Conservation (phyloP, 176 grass and related monocot genomes). For the Oryza meridionalis region DNA sequence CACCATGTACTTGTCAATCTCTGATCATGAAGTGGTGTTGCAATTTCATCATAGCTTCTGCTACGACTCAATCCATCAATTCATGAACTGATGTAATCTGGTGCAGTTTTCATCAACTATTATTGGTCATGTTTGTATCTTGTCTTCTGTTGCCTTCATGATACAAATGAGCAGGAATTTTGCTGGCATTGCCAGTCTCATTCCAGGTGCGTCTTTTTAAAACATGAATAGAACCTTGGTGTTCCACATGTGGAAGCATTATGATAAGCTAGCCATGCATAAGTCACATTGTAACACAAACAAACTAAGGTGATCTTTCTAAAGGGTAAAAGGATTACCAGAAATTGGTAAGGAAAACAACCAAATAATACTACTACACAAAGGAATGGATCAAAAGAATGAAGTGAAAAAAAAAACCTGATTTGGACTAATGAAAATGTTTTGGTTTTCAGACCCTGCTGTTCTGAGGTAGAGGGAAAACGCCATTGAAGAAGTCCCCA, state of each 20-base stretch:
- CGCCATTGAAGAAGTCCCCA: conserved; percentile 90
- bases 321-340: background rate
- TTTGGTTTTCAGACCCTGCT: conserved; percentile 58
- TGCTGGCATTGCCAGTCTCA: background rate
- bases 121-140: conserved; percentile 20
- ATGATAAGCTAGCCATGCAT: conserved; percentile 34
- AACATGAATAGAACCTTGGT: conserved; percentile 13
- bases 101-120: conserved; percentile 11
- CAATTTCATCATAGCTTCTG: conserved; percentile 16
- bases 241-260: conserved; percentile 30
- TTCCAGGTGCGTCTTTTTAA: background rate
- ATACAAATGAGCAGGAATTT: background rate
- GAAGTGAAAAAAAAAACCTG: conserved; percentile 1
- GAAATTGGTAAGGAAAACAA: no score
- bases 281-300: background rate
- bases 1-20: background rate
- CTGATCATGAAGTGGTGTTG: background rate
- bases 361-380: no score
- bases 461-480: conserved; percentile 65
- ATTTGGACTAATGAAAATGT: conserved; percentile 7
- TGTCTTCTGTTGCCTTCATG: background rate
- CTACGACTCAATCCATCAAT: conserved; percentile 1
- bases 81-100: background rate
- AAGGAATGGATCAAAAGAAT: conserved; percentile 5
- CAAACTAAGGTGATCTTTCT: background rate